These are phyloP conservation scores for Porcisia hertigi DNA, from an alignment of 208 protist species.

Conservation along the genomic window DNA sequence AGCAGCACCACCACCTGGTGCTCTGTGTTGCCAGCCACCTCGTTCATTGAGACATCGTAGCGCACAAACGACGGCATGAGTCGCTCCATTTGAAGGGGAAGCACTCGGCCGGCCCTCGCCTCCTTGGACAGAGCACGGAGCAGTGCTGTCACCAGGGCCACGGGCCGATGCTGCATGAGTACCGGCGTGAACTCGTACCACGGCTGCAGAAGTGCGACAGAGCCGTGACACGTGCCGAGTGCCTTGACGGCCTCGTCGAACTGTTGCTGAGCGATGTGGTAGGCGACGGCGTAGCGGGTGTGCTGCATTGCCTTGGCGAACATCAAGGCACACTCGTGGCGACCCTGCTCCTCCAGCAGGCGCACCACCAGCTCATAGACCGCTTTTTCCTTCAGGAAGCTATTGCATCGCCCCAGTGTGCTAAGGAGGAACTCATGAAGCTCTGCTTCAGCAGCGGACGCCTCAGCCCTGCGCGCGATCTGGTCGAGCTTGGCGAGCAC, in stretches of 20 bases:
- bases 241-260: conserved; percentile 55
- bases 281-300: conserved; percentile 60
- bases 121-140: conserved; percentile 52
- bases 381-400: conserved; percentile 34
- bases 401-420: conserved; percentile 29
- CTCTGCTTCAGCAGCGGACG: conserved; percentile 15
- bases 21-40: conserved; percentile 50
- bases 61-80: conserved; percentile 93
- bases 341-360: conserved; percentile 88
- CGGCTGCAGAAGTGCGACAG: conserved; percentile 38
- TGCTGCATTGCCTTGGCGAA: conserved; percentile 83
- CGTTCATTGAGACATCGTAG: conserved; percentile 75
- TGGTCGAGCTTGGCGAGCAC: conserved; percentile 22
- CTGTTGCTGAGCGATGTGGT: conserved; percentile 40
- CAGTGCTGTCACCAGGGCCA: conserved; percentile 73
- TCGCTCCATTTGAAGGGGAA: conserved; percentile 66
- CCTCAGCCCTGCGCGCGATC: conserved; percentile 12
- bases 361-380: conserved; percentile 58
- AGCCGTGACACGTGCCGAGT: conserved; percentile 40
- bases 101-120: conserved; percentile 42
- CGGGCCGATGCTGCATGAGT: conserved; percentile 87
- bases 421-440: conserved; percentile 34
- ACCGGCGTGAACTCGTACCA: conserved; percentile 94
- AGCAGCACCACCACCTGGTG: conserved; percentile 95
- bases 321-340: conserved; percentile 64